These are phyloP conservation scores for Daldinia bambusicola DNA, from an alignment of 495 filamentous ascomycete genomes.

Conservation along the genomic window DNA sequence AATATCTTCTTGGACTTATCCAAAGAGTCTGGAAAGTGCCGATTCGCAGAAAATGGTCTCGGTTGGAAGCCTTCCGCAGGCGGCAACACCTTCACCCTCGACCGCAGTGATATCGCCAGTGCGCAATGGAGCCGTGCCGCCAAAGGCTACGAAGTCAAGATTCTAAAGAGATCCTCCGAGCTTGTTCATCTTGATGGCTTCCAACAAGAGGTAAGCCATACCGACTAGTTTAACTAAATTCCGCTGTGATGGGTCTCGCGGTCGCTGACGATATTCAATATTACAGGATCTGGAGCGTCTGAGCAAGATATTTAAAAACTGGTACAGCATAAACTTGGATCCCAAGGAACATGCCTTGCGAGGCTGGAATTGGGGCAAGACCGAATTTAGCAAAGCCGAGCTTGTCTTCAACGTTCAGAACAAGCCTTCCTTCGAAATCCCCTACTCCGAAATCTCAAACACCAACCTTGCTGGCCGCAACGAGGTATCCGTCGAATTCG, in stretches of 20 bases:
- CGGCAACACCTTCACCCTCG: conserved; percentile 91
- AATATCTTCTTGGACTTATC: conserved; percentile 95
- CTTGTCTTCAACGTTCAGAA: conserved; percentile 97
- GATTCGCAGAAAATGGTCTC: conserved; percentile 89
- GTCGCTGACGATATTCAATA: not conserved
- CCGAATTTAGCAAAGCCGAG: conserved; percentile 94
- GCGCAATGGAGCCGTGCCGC: conserved; percentile 97
- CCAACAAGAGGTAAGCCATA: conserved; percentile 75
- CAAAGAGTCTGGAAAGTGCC: conserved; percentile 87
- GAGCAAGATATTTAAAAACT: conserved; percentile 90
- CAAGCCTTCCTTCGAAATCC: conserved; percentile 95
- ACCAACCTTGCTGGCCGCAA: conserved; percentile 98
- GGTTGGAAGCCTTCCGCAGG: conserved; percentile 92
- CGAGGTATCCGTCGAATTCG: conserved; percentile 96
- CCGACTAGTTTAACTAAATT: not conserved
- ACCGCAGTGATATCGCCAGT: conserved; percentile 78
- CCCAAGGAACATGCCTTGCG: conserved; percentile 92
- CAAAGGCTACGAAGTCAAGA: conserved; percentile 91
- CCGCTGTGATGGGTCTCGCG: conserved; percentile 8
- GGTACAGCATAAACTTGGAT: conserved; percentile 94
- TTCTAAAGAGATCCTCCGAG: conserved; percentile 81
- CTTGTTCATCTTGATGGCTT: conserved; percentile 97
- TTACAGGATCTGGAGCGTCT: conserved; percentile 87
- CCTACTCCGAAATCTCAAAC: conserved; percentile 97
- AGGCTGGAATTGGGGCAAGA: conserved; percentile 99